phyloP scores from a whole-genome alignment of 2,329 filamentous ascomycete genomes.

The Orbilia blumenaviensis region DNA sequence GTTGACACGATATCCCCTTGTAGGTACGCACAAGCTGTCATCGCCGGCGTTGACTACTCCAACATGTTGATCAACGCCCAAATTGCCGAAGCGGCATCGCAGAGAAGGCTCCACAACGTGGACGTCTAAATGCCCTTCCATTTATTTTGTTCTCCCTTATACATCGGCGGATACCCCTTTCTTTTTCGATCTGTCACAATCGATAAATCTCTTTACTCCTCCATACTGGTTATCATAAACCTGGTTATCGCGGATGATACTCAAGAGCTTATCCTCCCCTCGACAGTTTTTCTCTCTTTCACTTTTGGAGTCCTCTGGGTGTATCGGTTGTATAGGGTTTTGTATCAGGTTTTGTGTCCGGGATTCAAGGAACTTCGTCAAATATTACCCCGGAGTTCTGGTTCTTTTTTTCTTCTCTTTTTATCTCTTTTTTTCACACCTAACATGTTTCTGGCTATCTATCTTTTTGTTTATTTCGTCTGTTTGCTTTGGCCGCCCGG shows the following conservation, averaged over 20 bases:
- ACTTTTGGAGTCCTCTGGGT: constrained; percentile 2
- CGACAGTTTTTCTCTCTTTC: constrained; percentile 14
- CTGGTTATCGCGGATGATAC: neutral
- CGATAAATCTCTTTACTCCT: neutral
- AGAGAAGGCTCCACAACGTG: constrained; percentile 39
- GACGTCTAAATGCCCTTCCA: constrained; percentile 22
- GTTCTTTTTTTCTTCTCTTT: neutral
- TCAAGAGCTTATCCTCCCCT: neutral
- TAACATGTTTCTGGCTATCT: neutral
- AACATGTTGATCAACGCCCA: constrained; percentile 50
- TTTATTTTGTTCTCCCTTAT: neutral
- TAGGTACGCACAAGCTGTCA: constrained; percentile 47
- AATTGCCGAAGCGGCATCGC: constrained; percentile 46
- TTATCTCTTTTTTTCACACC: neutral
- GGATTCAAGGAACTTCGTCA: constrained; percentile 18
- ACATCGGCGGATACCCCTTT: neutral
- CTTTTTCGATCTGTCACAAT: neutral
- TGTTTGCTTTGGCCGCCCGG: neutral
- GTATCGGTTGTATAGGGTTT: neutral
- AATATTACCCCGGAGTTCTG: neutral
- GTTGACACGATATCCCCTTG: neutral
- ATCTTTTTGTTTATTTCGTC: neutral
- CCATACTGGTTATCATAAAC: neutral
- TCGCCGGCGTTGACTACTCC: constrained; percentile 47
- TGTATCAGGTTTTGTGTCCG: constrained; percentile 9